These are phyloP conservation scores for Pichia sp. DNA, from an alignment of 1,139 yeast genomes.

Conservation along the genomic window DNA sequence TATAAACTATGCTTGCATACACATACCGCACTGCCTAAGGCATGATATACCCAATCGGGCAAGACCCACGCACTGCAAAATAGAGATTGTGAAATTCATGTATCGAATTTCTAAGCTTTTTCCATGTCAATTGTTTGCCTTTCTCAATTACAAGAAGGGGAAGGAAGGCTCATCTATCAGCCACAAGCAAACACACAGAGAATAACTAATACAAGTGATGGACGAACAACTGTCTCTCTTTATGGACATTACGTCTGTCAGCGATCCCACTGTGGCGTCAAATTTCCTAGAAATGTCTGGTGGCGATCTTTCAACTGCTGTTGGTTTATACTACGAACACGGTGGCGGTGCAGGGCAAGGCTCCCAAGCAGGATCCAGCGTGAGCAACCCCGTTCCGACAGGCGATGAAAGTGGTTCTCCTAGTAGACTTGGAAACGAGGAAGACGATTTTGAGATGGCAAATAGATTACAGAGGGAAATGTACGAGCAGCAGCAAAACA, in stretches of 20 bases:
- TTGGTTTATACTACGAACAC: constrained; percentile 76
- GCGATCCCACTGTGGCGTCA: constrained; percentile 64
- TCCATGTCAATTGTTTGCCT: background rate
- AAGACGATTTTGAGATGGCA: constrained; percentile 58
- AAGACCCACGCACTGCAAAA: background rate
- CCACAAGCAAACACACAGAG: background rate
- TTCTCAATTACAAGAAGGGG: background rate
- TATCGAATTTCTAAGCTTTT: background rate
- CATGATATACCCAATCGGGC: background rate
- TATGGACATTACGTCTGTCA: constrained; percentile 77
- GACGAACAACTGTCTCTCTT: constrained; percentile 62
- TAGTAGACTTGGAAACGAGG: constrained; percentile 14
- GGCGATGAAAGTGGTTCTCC: constrained; percentile 13
- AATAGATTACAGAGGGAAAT: constrained; percentile 63
- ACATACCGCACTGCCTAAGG: background rate
- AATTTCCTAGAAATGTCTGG: constrained; percentile 79
- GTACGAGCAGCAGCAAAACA: constrained; percentile 36
- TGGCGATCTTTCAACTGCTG: constrained; percentile 78
- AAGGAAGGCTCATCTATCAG: background rate
- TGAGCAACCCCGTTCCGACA: background rate
- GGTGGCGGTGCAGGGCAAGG: constrained; percentile 37
- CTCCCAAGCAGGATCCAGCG: background rate
- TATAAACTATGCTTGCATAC: background rate
- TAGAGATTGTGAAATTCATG: background rate
- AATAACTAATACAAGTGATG: constrained; percentile 15